phyloP scores from a whole-genome alignment of 2,329 filamentous ascomycete genomes.

The Periconia macrospinosa region DNA sequence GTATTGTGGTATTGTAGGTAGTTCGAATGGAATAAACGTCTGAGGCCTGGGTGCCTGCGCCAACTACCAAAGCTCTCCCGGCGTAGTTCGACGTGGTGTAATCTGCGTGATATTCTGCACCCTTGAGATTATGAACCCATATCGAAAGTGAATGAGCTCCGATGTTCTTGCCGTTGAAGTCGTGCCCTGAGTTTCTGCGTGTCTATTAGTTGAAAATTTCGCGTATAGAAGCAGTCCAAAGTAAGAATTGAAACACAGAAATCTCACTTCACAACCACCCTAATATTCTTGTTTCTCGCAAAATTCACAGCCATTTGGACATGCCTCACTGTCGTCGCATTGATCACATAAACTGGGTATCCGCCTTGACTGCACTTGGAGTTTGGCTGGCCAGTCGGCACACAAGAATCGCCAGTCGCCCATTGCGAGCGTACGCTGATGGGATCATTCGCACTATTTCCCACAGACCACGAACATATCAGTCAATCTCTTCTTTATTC shows the following conservation, averaged over 20 bases:
- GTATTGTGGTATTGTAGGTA: constrained; percentile 48
- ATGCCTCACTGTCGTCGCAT: constrained; percentile 22
- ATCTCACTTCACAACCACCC: constrained; percentile 22
- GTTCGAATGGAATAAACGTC: constrained; percentile 53
- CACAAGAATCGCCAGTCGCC: constrained; percentile 26
- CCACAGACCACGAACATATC: neutral
- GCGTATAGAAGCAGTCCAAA: neutral
- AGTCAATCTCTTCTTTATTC: neutral
- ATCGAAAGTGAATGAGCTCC: constrained; percentile 19
- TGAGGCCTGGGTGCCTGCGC: constrained; percentile 53
- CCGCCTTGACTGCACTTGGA: constrained; percentile 29
- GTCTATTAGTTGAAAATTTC: neutral
- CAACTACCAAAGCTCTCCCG: constrained; percentile 51
- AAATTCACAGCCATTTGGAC: constrained; percentile 29
- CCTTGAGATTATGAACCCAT: constrained; percentile 27
- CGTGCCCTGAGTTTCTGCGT: constrained; percentile 23
- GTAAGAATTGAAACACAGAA: neutral
- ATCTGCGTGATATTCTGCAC: constrained; percentile 14
- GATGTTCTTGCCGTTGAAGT: constrained; percentile 23
- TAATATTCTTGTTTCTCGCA: constrained; percentile 19
- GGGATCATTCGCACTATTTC: constrained; percentile 23
- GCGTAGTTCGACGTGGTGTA: constrained; percentile 18
- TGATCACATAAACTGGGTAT: constrained; percentile 28
- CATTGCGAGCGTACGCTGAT: constrained; percentile 26
- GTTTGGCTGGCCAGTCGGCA: constrained; percentile 41